Evolutionary conservation across 306 rosid species (phyloP).

Genomic region (Ochetophila trinervis): DNA sequence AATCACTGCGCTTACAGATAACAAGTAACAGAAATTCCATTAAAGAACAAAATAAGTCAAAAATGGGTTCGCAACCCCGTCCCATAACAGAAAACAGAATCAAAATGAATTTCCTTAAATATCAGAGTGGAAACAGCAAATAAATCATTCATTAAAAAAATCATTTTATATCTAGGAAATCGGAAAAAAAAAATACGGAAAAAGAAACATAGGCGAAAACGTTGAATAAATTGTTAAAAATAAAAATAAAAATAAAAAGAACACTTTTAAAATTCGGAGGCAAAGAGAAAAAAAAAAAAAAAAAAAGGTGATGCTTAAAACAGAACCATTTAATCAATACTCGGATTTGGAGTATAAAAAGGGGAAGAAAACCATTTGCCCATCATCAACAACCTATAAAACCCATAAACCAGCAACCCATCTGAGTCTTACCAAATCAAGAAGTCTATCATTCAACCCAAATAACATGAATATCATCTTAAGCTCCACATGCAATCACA

Average conservation of each 20-base stretch:
- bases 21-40: not conserved
- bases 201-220: not conserved
- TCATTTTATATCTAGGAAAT: not conserved
- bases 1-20: too few relatives aligned
- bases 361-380: slow-evolving; percentile 13
- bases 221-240: not conserved
- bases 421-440: slow-evolving; percentile 15
- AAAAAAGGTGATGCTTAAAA: slow-evolving; percentile 3
- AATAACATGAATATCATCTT: slow-evolving; percentile 14
- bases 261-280: not conserved
- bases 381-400: slow-evolving; percentile 12
- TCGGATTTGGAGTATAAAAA: slow-evolving; percentile 18
- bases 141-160: not conserved
- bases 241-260: not conserved
- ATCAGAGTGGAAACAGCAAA: slow-evolving; percentile 10
- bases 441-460: slow-evolving; percentile 14
- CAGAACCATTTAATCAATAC: slow-evolving; percentile 24
- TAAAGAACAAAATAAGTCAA: too few relatives aligned
- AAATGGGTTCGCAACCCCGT: too few relatives aligned
- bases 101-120: not conserved
- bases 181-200: not conserved
- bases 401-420: slow-evolving; percentile 11
- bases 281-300: not conserved
- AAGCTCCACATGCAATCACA: slow-evolving; percentile 29
- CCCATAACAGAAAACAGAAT: not conserved